Evolutionary conservation across 768 basidiomycete species (phyloP).

Genomic region (Xerocomus brunneocitrinus): DNA sequence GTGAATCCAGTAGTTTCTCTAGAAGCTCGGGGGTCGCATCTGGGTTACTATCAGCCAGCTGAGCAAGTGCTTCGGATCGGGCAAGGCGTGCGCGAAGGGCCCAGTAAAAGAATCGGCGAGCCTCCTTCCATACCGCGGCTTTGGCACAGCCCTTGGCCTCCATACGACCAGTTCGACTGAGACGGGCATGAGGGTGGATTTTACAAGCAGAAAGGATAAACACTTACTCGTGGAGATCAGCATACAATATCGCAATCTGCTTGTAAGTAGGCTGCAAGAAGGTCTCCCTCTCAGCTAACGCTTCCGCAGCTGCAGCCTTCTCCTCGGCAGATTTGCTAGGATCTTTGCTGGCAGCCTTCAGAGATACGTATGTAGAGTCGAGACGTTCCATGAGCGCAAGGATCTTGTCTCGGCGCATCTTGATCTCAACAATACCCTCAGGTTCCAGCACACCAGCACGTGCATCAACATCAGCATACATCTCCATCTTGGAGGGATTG

Average conservation of each 20-base stretch:
- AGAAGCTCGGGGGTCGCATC: slow-evolving; percentile 65
- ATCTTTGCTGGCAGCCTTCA: slow-evolving; percentile 82
- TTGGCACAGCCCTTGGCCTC: slow-evolving; percentile 96
- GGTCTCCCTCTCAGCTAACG: slow-evolving; percentile 72
- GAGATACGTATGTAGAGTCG: slow-evolving; percentile 72
- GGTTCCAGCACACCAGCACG: slow-evolving; percentile 96
- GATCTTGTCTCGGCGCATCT: slow-evolving; percentile 94
- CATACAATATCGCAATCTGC: slow-evolving; percentile 89
- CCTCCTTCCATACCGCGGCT: slow-evolving; percentile 80
- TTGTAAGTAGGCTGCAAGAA: slow-evolving; percentile 86
- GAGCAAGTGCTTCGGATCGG: slow-evolving; percentile 56
- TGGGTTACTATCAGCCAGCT: slow-evolving; percentile 69
- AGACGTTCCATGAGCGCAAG: slow-evolving; percentile 88
- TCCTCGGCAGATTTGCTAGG: slow-evolving; percentile 67
- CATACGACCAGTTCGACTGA: slow-evolving; percentile 90
- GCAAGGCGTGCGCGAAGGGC: slow-evolving; percentile 79
- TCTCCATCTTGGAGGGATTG: slow-evolving; percentile 96
- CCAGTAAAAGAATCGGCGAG: slow-evolving; percentile 93
- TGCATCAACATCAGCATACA: slow-evolving; percentile 96
- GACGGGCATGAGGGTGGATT: slow-evolving; percentile 5
- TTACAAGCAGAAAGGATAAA: background rate
- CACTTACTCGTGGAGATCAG: slow-evolving; percentile 92
- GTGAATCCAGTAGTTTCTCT: slow-evolving; percentile 53
- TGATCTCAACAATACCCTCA: slow-evolving; percentile 96
- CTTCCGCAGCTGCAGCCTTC: slow-evolving; percentile 61